Base-by-base conservation (phyloP, 768 basidiomycete species). In the Chiua virens region DNA sequence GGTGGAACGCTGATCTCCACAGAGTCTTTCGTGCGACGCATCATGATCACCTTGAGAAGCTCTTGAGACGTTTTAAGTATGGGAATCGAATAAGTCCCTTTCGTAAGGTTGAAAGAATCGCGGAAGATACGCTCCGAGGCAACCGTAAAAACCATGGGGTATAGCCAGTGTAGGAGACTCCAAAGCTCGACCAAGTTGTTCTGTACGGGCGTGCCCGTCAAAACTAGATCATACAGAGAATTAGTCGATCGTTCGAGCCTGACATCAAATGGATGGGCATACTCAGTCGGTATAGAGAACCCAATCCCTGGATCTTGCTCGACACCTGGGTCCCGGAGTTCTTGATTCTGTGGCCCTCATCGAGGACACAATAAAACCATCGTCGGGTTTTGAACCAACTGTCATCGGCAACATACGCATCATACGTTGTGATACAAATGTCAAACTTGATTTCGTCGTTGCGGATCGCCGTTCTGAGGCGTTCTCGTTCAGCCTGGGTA, bases 181-280 rank as follows among this genome's bases (percentile, higher is more conserved):
- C 80, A 82, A 15, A 85, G 70, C 60, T 85, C 83, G 18, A 74
- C 63, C 11, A 85, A 63, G 54, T 85, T 80, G 56, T 85, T 85
- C 59, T 89, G 87, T 0, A 89, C 75, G 0, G 87, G 87, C 0
- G 87, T 89, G 21, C 87, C 87, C 0, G 85, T 87, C 50, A 89
- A 70, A 52, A 89, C 82, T 82, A 17, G 32, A 20, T 5, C 15
- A 28, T 23, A 17, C 27, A 15, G 13, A 8, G 14, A 30, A 20
- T 59, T 18, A 45, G 36, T 4, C 47, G 17, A 53, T 21, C 6
- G 9, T 10, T 15, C 1, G 8, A 51, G 39, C 25, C 8, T 13
- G 11, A 37, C 15, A 34, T 14, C 39, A 39, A 14, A n/a, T 8
- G 17, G 34, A 15, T 21, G 11, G 1, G 59, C 70, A 11, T 45